Percentiles rank a stretch among this genome's conserved stretches.
These are phyloP conservation scores for Odontarrhena argentea DNA, from an alignment of 345 rosid genomes.

Conservation along the genomic window DNA sequence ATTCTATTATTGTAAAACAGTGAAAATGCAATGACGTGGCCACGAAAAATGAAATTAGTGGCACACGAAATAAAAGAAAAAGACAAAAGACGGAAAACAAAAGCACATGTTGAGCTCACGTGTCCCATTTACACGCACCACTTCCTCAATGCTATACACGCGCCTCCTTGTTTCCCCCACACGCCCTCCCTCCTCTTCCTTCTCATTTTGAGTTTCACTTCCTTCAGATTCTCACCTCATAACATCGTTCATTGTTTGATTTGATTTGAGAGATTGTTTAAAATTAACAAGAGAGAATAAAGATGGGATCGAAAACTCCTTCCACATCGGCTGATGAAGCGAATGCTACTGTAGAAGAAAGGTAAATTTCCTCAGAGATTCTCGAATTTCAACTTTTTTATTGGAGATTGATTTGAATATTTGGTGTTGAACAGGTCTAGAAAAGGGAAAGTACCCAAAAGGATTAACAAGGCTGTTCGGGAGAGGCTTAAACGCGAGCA, in stretches of 20 bases:
- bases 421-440: constrained; percentile 49
- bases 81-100: constrained; percentile 30
- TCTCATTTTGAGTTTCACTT: neutral
- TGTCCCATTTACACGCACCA: constrained; percentile 40
- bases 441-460: constrained; percentile 71
- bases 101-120: constrained; percentile 47
- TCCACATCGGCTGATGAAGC: constrained; percentile 45
- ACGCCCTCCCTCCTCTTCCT: constrained; percentile 32
- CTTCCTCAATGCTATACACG: constrained; percentile 51
- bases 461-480: constrained; percentile 80
- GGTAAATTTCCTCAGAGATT: neutral
- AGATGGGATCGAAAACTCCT: constrained; percentile 54
- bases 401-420: constrained; percentile 3
- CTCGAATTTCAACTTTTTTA: neutral
- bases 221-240: neutral
- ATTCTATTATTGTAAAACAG: too few species aligned
- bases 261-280: too few species aligned
- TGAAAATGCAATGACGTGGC: constrained; percentile 36
- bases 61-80: constrained; percentile 28
- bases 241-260: too few species aligned
- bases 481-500: constrained; percentile 97
- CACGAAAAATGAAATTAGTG: neutral
- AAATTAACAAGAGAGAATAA: too few species aligned
- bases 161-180: constrained; percentile 45
- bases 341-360: constrained; percentile 30